Evolutionary conservation across 345 rosid species (phyloP).

Genomic region (Lagerstroemia speciosa): DNA sequence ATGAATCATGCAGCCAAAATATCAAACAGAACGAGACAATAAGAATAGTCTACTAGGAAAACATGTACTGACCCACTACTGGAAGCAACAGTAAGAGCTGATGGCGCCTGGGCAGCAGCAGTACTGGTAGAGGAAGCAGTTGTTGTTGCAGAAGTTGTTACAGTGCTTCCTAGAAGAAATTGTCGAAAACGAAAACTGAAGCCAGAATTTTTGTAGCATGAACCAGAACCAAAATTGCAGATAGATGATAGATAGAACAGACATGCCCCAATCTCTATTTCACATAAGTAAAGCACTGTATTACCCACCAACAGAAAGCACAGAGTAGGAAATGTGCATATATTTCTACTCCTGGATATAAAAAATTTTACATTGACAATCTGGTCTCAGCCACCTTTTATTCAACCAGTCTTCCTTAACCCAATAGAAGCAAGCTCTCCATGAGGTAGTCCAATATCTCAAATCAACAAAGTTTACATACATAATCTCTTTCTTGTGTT

Average conservation of each 20-base stretch:
- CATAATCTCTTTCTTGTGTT: too few species aligned
- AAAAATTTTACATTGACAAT: too few species aligned
- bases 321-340: background rate
- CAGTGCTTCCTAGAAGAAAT: conserved; percentile 37
- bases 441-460: too few species aligned
- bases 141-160: conserved; percentile 43
- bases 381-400: background rate
- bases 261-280: background rate
- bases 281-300: background rate
- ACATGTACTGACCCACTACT: conserved; percentile 63
- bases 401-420: background rate
- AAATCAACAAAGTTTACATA: too few species aligned
- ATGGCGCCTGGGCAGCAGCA: conserved; percentile 39
- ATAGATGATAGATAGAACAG: background rate
- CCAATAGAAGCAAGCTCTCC: too few species aligned
- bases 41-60: background rate
- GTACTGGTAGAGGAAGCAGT: conserved; percentile 33
- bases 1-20: background rate
- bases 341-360: background rate
- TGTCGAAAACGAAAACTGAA: background rate
- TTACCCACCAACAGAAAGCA: background rate
- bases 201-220: background rate
- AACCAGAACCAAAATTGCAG: background rate
- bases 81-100: conserved; percentile 52
- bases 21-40: background rate